These are phyloP conservation scores for Simplicillium sp. DNA, from an alignment of 2,329 filamentous ascomycete species.

Conservation along the genomic window DNA sequence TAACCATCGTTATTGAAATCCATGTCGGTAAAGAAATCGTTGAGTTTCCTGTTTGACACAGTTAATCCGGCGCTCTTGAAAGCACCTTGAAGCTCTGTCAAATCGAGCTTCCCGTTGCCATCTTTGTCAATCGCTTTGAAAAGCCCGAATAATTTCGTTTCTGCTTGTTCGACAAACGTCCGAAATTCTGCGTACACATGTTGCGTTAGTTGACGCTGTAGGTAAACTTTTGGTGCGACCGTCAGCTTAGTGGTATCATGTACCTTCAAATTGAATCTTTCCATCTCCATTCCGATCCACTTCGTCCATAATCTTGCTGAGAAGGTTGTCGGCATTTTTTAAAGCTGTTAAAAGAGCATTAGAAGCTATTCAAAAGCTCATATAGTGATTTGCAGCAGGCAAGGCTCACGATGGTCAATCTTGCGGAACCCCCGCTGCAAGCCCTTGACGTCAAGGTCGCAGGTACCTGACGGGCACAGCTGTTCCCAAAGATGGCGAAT, in stretches of 20 bases:
- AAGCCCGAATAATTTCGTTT: conserved; percentile 70
- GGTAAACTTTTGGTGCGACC: neutral
- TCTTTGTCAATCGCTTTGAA: conserved; percentile 85
- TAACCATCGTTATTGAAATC: conserved; percentile 81
- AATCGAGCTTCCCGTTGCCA: conserved; percentile 76
- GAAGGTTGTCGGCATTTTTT: conserved; percentile 84
- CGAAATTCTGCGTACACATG: conserved; percentile 61
- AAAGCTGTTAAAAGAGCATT: conserved; percentile 39
- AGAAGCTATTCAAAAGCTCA: conserved; percentile 8
- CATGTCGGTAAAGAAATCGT: conserved; percentile 81
- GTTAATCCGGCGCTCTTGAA: conserved; percentile 71
- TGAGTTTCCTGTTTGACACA: conserved; percentile 67
- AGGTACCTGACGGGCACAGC: conserved; percentile 67
- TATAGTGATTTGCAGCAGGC: neutral
- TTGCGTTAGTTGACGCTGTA: neutral
- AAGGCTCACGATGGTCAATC: conserved; percentile 78
- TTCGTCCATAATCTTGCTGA: conserved; percentile 68
- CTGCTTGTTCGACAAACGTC: conserved; percentile 77
- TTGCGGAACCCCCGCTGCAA: conserved; percentile 76
- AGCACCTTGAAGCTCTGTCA: conserved; percentile 69
- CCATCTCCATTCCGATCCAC: conserved; percentile 86
- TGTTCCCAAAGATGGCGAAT: conserved; percentile 77
- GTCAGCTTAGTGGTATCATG: neutral
- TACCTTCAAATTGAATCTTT: conserved; percentile 84
- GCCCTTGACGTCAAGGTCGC: conserved; percentile 74